phyloP scores from a whole-genome alignment of 257 asterid species.

The Solanum clarkiae region DNA sequence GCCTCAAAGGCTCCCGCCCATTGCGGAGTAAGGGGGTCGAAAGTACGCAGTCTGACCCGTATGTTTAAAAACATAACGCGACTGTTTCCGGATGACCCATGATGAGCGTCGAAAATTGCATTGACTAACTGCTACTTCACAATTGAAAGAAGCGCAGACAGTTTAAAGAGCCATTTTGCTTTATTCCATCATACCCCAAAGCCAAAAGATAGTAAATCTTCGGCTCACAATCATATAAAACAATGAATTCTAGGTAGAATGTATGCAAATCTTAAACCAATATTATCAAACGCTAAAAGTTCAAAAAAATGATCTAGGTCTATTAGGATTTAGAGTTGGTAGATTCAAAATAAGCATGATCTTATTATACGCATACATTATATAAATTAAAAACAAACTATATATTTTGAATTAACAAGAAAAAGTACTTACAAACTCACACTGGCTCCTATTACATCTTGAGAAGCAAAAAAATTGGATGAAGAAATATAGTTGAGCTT shows the following conservation, averaged over 20 bases:
- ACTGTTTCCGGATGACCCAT: too few relatives aligned
- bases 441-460: not conserved
- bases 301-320: not conserved
- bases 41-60: too few relatives aligned
- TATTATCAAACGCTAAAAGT: not conserved
- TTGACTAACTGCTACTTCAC: too few relatives aligned
- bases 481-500: not conserved
- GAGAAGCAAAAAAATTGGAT: not conserved
- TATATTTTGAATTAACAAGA: not conserved
- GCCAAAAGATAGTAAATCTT: too few relatives aligned
- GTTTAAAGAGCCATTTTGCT: too few relatives aligned
- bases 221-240: not conserved
- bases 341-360: not conserved
- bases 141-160: too few relatives aligned
- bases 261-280: not conserved
- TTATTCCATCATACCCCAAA: too few relatives aligned
- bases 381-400: not conserved
- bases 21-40: too few relatives aligned
- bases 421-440: not conserved
- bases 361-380: not conserved
- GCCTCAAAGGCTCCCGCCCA: too few relatives aligned
- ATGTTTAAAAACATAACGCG: too few relatives aligned
- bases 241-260: not conserved
- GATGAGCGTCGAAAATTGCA: too few relatives aligned
- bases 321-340: not conserved